These are phyloP conservation scores for Allodekkera sacchari DNA, from an alignment of 805 yeast species.

Conservation along the genomic window DNA sequence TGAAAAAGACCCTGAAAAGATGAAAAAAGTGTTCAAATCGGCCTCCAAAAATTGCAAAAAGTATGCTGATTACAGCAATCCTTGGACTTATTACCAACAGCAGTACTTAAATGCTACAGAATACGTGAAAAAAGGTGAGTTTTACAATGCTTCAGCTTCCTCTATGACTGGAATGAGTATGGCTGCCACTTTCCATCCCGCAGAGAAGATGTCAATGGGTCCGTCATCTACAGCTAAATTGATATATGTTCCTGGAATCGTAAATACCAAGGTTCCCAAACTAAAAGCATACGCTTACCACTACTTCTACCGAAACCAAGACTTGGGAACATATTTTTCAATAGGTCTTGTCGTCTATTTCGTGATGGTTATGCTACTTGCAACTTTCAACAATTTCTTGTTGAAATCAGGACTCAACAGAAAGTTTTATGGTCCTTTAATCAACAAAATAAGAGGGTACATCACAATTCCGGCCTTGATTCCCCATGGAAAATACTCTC, in stretches of 20 bases:
- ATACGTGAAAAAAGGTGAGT: background rate
- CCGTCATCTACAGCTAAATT: conserved; percentile 4
- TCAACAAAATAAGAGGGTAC: conserved; percentile 27
- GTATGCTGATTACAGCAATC: too few species aligned
- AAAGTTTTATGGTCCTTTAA: conserved; percentile 22
- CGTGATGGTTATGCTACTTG: conserved; percentile 29
- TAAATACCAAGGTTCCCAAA: conserved; percentile 7
- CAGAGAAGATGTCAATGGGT: conserved; percentile 1
- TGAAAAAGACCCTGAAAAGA: conserved; percentile 1
- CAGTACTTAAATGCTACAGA: conserved; percentile 1
- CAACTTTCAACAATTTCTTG: conserved; percentile 26
- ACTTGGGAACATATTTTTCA: conserved; percentile 25
- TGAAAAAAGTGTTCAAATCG: conserved; percentile 4
- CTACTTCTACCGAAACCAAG: conserved; percentile 15
- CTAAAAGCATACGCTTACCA: conserved; percentile 7
- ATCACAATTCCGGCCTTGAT: conserved; percentile 32
- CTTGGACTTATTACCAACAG: conserved; percentile 1
- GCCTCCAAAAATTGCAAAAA: conserved; percentile 4
- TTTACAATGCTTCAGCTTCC: too few species aligned
- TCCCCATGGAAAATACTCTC: conserved; percentile 15
- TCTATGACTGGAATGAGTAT: too few species aligned
- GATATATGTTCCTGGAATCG: conserved; percentile 10
- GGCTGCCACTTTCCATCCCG: too few species aligned
- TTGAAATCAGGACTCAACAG: conserved; percentile 19
- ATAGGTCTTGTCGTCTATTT: conserved; percentile 31